A percentile compares a stretch with the other conserved stretches of the same genome.
phyloP scores from a whole-genome alignment of 129 eudicot genomes.

The Erigeron canadensis region DNA sequence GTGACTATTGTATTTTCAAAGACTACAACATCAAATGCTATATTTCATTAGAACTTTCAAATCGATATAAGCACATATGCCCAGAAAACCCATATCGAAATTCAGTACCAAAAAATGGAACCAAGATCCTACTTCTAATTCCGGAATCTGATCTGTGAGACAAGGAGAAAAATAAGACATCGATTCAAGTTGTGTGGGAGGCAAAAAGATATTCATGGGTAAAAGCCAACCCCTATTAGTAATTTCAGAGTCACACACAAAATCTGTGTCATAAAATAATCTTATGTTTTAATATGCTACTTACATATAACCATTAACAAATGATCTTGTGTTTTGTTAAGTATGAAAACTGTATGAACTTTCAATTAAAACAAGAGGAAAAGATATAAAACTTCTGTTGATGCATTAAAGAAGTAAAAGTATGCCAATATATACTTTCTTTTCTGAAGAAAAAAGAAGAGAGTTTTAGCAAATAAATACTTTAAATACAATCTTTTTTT shows the following conservation, averaged over 20 bases:
- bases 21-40: too few species aligned
- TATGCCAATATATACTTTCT: not conserved
- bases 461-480: not conserved
- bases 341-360: not conserved
- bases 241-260: constrained; percentile 29
- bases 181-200: too few species aligned
- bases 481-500: not conserved
- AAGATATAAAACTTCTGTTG: not conserved
- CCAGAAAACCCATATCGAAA: too few species aligned
- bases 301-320: not conserved
- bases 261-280: not conserved
- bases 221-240: not conserved
- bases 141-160: too few species aligned
- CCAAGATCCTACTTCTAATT: too few species aligned
- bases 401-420: not conserved
- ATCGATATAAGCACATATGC: too few species aligned
- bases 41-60: too few species aligned
- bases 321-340: not conserved
- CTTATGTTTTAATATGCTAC: not conserved
- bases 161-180: too few species aligned
- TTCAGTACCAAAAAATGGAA: too few species aligned
- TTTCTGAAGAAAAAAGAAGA: not conserved
- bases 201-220: too few species aligned
- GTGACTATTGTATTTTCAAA: too few species aligned
- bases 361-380: not conserved